These are phyloP conservation scores for Ilyonectria robusta DNA, from an alignment of 2,329 filamentous ascomycete genomes.

Conservation along the genomic window DNA sequence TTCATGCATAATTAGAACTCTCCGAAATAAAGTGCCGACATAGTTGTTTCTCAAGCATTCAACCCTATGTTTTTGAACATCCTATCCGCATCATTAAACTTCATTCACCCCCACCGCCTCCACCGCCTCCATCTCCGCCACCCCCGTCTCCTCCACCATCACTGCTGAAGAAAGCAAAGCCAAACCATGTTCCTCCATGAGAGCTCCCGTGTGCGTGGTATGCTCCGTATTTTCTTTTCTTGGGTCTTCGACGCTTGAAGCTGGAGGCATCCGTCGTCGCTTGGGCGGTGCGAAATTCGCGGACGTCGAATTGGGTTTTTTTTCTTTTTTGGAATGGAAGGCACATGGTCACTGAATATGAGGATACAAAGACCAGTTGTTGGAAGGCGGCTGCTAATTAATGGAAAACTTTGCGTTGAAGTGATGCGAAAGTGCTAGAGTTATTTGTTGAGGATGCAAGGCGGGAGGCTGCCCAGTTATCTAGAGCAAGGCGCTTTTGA, in stretches of 20 bases:
- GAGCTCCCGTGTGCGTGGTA: background rate
- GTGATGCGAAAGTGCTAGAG: background rate
- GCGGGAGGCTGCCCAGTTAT: background rate
- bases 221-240: conserved; percentile 8
- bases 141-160: conserved; percentile 3
- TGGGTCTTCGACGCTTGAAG: conserved; percentile 6
- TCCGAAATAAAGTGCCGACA: too few species aligned
- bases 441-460: background rate
- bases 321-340: conserved; percentile 2
- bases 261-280: conserved; percentile 11
- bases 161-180: conserved; percentile 16
- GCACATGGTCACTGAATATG: background rate
- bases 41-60: too few species aligned
- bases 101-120: background rate
- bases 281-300: background rate
- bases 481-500: background rate
- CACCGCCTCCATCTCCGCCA: conserved; percentile 9
- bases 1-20: too few species aligned
- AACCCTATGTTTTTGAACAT: too few species aligned
- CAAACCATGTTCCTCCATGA: background rate
- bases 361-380: background rate
- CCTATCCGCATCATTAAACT: background rate
- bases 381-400: background rate
- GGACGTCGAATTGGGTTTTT: conserved; percentile 6
- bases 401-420: background rate